Base-by-base conservation (phyloP, 2,329 filamentous ascomycete genomes). In the Mariannaea sp. region DNA sequence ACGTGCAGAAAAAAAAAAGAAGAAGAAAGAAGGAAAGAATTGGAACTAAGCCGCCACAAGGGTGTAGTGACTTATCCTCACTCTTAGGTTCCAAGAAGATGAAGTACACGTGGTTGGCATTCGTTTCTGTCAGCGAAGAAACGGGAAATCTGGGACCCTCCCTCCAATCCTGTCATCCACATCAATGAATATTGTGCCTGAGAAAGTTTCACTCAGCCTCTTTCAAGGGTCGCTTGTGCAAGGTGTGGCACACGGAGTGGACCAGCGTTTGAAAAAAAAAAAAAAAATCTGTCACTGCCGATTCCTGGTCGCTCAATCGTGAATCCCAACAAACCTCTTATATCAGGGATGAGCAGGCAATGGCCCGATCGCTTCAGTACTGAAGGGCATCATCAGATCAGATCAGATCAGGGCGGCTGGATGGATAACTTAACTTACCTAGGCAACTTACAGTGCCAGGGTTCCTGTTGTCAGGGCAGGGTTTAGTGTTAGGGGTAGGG, bases 281-380 rank as follows among this genome's bases (percentile, higher is more conserved):
- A n/a, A n/a, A n/a, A n/a, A n/a, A n/a, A n/a, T n/a, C n/a, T 53
- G 41, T 57, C 24, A 53, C 35, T 8, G n/a, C 51, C 44, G 29
- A 26, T 49, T 17, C 36, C 20, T 40, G 13, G 53, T 32, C 24
- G 27, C 38, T 13, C 55, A 39, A 29, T 39, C 33, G 55, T 36
- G 24, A 35, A 42, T 35, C 27, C 45, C 42, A 53, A 29, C 45
- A 60, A 49, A 30, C 48, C 53, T 44, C 53, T 48, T 33, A 44
- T 51, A 58, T 45, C 30, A 36, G 38, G 47, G 35, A 22, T 33
- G 39, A 52, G 49, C 14, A 39, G 47, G 29, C 38, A 33, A 24
- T 39, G 27, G 26, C 33, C 30, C 42, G 22, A 22, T 22, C 33
- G 33, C 13, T 42, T 35, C 43, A 27, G 16, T 32, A 27, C 14